phyloP scores from a whole-genome alignment of 2,329 filamentous ascomycete species.

The Daldinia eschscholtzii region DNA sequence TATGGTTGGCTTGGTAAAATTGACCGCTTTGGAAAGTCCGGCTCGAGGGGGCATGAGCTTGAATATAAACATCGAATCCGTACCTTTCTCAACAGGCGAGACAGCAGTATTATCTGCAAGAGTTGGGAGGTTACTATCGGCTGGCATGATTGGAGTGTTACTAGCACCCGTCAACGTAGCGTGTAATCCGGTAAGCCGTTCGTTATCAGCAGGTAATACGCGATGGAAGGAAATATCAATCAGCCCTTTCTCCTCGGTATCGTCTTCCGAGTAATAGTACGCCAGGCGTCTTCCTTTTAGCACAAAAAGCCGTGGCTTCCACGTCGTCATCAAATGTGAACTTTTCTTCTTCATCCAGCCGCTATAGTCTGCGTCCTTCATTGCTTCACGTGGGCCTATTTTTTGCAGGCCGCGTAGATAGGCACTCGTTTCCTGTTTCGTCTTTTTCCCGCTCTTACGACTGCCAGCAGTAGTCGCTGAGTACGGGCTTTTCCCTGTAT shows the following conservation, averaged over 20 bases:
- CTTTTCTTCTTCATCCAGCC: conserved; percentile 99
- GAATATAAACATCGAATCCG: conserved; percentile 92
- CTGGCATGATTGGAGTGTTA: conserved; percentile 69
- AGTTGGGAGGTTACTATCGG: conserved; percentile 61
- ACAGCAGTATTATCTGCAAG: conserved; percentile 59
- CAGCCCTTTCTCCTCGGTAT: conserved; percentile 91
- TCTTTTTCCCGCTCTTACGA: conserved; percentile 68
- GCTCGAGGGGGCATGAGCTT: conserved; percentile 93
- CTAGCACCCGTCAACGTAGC: conserved; percentile 92
- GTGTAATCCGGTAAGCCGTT: conserved; percentile 89
- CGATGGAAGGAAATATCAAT: conserved; percentile 98
- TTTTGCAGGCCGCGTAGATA: conserved; percentile 89
- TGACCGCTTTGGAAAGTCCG: conserved; percentile 89
- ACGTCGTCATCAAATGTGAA: conserved; percentile 94
- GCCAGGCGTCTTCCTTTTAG: conserved; percentile 90
- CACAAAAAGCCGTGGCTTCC: conserved; percentile 97
- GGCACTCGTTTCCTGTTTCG: conserved; percentile 96
- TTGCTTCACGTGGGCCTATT: conserved; percentile 84
- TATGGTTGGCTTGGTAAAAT: conserved; percentile 96
- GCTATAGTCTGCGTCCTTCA: conserved; percentile 88
- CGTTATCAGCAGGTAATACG: conserved; percentile 93
- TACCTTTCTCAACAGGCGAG: conserved; percentile 58
- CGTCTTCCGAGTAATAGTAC: conserved; percentile 95
- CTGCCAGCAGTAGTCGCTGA: conserved; percentile 62
- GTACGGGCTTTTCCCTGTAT: conserved; percentile 69